phyloP scores from a whole-genome alignment of 75 land plant species.

The Cupressus sempervirens region DNA sequence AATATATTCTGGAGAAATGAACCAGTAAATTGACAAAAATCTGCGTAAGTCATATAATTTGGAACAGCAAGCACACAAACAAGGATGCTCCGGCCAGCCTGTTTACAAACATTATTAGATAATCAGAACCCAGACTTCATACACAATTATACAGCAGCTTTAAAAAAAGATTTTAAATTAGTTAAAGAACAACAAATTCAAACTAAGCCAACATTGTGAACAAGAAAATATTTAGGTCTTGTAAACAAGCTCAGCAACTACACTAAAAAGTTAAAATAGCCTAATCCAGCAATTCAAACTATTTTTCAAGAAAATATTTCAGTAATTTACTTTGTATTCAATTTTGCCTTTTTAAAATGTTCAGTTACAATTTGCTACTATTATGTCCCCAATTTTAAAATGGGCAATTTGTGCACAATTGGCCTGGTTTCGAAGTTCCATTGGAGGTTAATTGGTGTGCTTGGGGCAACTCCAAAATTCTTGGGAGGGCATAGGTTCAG shows the following conservation, averaged over 20 bases:
- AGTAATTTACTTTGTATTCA: background rate
- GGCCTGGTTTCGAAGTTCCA: too few species aligned
- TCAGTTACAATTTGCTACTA: background rate
- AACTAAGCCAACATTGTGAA: background rate
- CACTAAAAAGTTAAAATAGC: background rate
- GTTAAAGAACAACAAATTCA: background rate
- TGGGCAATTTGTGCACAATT: too few species aligned
- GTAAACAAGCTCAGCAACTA: background rate
- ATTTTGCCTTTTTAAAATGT: background rate
- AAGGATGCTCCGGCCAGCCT: slow-evolving; percentile 75
- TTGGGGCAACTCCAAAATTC: too few species aligned
- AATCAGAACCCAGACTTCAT: background rate
- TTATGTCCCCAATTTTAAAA: too few species aligned
- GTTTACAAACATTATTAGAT: background rate
- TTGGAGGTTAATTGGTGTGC: too few species aligned
- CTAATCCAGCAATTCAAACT: background rate
- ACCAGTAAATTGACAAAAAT: slow-evolving; percentile 91
- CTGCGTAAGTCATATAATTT: slow-evolving; percentile 94
- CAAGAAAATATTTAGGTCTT: background rate
- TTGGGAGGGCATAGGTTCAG: too few species aligned
- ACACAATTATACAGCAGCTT: background rate
- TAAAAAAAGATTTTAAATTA: background rate
- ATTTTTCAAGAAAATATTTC: background rate
- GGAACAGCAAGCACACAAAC: slow-evolving; percentile 92
- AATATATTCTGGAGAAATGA: slow-evolving; percentile 70